phyloP scores from a whole-genome alignment of 352 stramenopile species.

The Pythium periplocum region DNA sequence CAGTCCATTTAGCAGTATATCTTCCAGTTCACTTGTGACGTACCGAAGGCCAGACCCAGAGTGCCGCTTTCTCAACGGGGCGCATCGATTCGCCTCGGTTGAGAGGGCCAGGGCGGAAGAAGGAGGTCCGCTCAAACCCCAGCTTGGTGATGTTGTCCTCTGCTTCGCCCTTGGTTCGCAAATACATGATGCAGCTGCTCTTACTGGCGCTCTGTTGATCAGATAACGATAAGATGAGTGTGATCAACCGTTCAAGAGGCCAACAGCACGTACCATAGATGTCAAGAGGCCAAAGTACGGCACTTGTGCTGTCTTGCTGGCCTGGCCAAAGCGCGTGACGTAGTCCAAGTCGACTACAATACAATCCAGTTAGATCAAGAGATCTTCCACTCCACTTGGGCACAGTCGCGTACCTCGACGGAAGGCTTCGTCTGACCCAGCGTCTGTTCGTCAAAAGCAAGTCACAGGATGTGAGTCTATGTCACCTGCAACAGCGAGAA shows the following conservation, averaged over 20 bases:
- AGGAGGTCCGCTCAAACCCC: slow-evolving; percentile 39
- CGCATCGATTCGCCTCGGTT: slow-evolving; percentile 54
- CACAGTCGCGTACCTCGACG: slow-evolving; percentile 34
- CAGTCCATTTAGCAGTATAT: too few relatives aligned
- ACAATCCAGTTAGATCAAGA: not conserved
- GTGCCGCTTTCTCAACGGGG: slow-evolving; percentile 41
- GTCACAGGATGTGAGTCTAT: not conserved
- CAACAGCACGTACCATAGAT: slow-evolving; percentile 29
- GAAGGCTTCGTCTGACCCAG: slow-evolving; percentile 55
- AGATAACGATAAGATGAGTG: not conserved
- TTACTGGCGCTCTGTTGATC: slow-evolving; percentile 38
- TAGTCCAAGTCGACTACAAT: slow-evolving; percentile 67
- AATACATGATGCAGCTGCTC: slow-evolving; percentile 74
- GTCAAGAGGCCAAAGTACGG: slow-evolving; percentile 68
- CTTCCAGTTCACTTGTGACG: too few relatives aligned
- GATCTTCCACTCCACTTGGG: too few relatives aligned
- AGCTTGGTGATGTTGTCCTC: slow-evolving; percentile 60
- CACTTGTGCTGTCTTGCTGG: slow-evolving; percentile 32
- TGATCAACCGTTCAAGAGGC: not conserved
- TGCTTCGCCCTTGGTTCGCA: slow-evolving; percentile 69
- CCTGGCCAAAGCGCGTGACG: slow-evolving; percentile 39
- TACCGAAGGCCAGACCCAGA: slow-evolving; percentile 49
- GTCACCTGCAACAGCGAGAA: not conserved
- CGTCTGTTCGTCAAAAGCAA: slow-evolving; percentile 16
- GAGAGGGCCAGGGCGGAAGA: slow-evolving; percentile 57